Base-by-base conservation (phyloP, 2,329 filamentous ascomycete species). In the Clonostachys byssicola region DNA sequence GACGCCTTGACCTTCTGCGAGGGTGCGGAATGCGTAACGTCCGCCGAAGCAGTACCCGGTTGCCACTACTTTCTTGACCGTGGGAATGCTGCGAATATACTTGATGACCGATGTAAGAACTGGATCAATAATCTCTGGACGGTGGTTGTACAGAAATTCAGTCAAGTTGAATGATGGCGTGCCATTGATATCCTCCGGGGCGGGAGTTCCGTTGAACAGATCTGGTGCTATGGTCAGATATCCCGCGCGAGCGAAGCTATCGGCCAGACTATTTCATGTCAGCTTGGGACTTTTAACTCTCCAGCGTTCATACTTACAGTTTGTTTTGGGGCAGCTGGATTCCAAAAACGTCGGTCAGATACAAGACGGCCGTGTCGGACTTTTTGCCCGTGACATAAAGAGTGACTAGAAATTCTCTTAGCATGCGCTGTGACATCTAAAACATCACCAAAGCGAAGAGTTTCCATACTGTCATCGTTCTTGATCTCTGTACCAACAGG, bases 21-120 rank as follows among this genome's bases (percentile, higher is more conserved):
- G 62, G 56, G 74, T 74, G 6, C 81, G 68, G 48, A 76, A 75
- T 6, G 77, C 64, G 53, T 76, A 80, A 40, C 73, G 73, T 1
- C 78, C 81, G 1, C 81, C 81, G 55, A 78, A 85, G 59, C 81
- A 85, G 58, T 84, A 85, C 0, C 81, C 81, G 1, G 76, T 73
- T 0, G 69, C 72, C 3, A 69, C 78, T 40, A 85, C 63, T 33
- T 64, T 71, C 40, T 70, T 66, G 20, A 74, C 66, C 13, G 72
- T 70, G 5, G 72, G 62, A 33, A 65, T 60, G 10, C 55, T 56
- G 46, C 68, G 68, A 53, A 81, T 45, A 38, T 52, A 55, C 14
- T 42, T 43, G 17, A 54, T 42, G 33, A 49, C 48, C n/a, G 48
- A 46, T 40, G 51, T 46, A 39, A 59, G 52, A 45, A 54, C 53